Base-by-base conservation (phyloP, 2,329 filamentous ascomycete genomes). In the Neonectria punicea region DNA sequence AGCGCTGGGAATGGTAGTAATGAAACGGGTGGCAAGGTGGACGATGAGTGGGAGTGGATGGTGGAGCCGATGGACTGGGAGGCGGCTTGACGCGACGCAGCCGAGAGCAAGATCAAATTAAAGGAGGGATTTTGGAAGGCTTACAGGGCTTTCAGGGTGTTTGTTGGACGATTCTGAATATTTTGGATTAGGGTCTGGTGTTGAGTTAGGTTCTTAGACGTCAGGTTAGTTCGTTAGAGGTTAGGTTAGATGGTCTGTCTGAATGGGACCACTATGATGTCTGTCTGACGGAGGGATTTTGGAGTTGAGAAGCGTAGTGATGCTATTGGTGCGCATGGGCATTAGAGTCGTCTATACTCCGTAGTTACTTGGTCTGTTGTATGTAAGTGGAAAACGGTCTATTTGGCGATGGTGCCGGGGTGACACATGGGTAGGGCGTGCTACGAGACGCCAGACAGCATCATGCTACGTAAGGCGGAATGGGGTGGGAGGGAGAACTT, bases 61-160 rank as follows among this genome's bases (percentile, higher is more conserved):
- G 78, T 79, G n/a, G 79, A 80, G 16, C 70, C 72, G 4, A 80
- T 80, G 78, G 78, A 80, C 30, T 79, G 77, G 78, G 78, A 80
- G 69, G 70, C 71, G 39, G 67, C 65, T 25, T 73, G 61, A 60
- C 41, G 34, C 22, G 5, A 18, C 16, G 9, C 18, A 18, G 18
- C 11, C 16, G 8, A 8, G 39, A 43, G 39, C 39, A 20, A 10
- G 7, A 16, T 18, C 16, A 20, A 41, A n/a, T 18, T 18, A n/a
- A 41, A 18, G n/a, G 16, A 11, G 39, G 39, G n/a, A 20, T 43
- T 43, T 11, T 20, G 39, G 39, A 20, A 43, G n/a, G n/a, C 39
- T 11, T 10, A 10, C n/a, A 11, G 8, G n/a, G 39, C 39, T 20
- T 20, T 43, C 8, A 9, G 7, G n/a, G n/a, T 20, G 39, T 41